These are phyloP conservation scores for Cladosporium halotolerans DNA, from an alignment of 2,329 filamentous ascomycete genomes.

Conservation along the genomic window DNA sequence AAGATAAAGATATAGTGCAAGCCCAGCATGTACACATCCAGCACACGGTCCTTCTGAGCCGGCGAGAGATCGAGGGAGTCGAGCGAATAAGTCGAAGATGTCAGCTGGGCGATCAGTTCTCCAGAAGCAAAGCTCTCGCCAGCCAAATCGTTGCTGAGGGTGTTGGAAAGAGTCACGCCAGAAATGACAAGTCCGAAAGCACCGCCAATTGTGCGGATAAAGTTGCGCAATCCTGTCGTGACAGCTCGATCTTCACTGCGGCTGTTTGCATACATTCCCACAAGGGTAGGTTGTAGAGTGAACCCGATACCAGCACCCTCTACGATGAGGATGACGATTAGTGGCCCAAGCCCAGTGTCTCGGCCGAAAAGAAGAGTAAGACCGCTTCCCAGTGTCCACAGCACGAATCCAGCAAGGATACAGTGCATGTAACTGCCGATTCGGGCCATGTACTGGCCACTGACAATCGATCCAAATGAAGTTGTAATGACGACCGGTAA, in stretches of 20 bases:
- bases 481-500: constrained; percentile 24
- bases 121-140: not conserved
- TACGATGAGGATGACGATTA: constrained; percentile 31
- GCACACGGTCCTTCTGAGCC: constrained; percentile 15
- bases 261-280: constrained; percentile 35
- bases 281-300: constrained; percentile 34
- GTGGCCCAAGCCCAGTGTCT: constrained; percentile 22
- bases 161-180: constrained; percentile 31
- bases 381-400: constrained; percentile 35
- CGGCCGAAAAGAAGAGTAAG: constrained; percentile 24
- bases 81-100: constrained; percentile 12
- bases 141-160: constrained; percentile 13
- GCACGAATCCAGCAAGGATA: constrained; percentile 25
- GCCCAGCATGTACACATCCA: constrained; percentile 28
- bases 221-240: constrained; percentile 35
- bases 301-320: constrained; percentile 29
- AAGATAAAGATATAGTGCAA: constrained; percentile 18
- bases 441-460: constrained; percentile 8
- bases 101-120: constrained; percentile 16
- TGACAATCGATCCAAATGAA: constrained; percentile 1
- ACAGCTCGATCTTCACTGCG: constrained; percentile 34
- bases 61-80: constrained; percentile 3
- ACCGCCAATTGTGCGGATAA: constrained; percentile 34
- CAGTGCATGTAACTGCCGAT: constrained; percentile 15
- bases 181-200: constrained; percentile 29